These are phyloP conservation scores for Pythium brassicae DNA, from an alignment of 352 stramenopile genomes.

Conservation along the genomic window DNA sequence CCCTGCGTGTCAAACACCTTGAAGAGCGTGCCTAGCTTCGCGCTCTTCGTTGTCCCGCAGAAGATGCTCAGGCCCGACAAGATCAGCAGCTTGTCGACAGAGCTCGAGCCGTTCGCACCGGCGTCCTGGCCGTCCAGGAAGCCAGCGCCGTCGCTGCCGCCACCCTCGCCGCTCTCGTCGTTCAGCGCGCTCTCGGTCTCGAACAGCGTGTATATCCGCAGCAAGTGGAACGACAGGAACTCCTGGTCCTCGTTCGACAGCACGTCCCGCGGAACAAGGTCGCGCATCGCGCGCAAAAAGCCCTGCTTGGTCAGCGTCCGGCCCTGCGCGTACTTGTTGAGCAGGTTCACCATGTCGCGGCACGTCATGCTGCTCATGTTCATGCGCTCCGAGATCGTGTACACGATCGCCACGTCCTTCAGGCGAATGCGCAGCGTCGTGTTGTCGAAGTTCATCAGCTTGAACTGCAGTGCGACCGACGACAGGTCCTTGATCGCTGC, in stretches of 20 bases:
- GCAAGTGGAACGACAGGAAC: conserved; percentile 82
- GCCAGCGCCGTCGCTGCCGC: conserved; percentile 12
- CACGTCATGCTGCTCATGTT: conserved; percentile 66
- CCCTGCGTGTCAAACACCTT: conserved; percentile 69
- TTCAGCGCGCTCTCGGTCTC: conserved; percentile 64
- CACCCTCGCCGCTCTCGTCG: conserved; percentile 18
- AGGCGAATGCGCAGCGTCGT: conserved; percentile 74
- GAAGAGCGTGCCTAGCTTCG: conserved; percentile 89
- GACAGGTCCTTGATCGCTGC: conserved; percentile 51
- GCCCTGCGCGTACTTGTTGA: conserved; percentile 69
- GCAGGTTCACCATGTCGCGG: conserved; percentile 57
- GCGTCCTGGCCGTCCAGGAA: conserved; percentile 21
- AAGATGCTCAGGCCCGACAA: conserved; percentile 90
- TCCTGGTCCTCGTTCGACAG: conserved; percentile 85
- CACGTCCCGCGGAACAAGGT: conserved; percentile 62
- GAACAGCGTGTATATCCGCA: conserved; percentile 80
- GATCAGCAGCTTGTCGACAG: conserved; percentile 70
- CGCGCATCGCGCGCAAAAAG: conserved; percentile 74
- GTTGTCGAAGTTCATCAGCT: conserved; percentile 84
- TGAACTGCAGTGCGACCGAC: conserved; percentile 80
- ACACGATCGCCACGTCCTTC: conserved; percentile 84
- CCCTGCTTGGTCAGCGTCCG: conserved; percentile 66
- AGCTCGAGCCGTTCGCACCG: conserved; percentile 32
- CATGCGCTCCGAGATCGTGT: conserved; percentile 84
- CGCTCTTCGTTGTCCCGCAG: conserved; percentile 93